Evolutionary conservation across 345 rosid species (phyloP), one percentile per base, ranked within the genome.

Genomic region (Erysimum cheiranthoides): DNA sequence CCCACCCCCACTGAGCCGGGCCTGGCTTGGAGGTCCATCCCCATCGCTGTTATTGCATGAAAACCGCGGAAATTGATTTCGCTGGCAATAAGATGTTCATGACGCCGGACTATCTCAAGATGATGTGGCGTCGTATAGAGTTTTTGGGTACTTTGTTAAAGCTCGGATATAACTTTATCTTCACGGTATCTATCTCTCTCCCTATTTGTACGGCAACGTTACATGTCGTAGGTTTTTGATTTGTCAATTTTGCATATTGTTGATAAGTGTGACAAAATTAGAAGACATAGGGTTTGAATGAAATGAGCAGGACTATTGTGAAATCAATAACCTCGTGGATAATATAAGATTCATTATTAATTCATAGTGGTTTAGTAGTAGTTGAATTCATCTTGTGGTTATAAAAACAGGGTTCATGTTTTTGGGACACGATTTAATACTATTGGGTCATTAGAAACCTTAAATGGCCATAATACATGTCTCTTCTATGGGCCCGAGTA

Each of bases 71-170:
- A 21, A 31, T 35, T 9, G 73, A 74, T 38, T 77, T 85, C 63
- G 82, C 80, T 34, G 56, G 78, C 4, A 60, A 74, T 2, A 86
- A 82, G 63, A 79, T 79, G 6, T 71, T 69, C 66, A 90, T 85
- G 92, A 78, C 86, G 3, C 65, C 80, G 5, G 79, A 36, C 34
- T 88, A 85, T 79, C 71, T 88, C 25, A 70, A 80, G 14, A 88
- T 88, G 92, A 88, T 90, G 92, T 90, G 96, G 96, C 81, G 75
- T 10, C 76, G 92, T 61, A 86, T 86, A 42, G 79, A 83, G 8
- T 81, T 90, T 21, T 58, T 90, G 14, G 27, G 75, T 27, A 32
- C 75, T 27, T 66, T 88, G 57, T 84, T 90, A 38, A 34, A 75
- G 46, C 70, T 81, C 67, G 88, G 93, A 32, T 90, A 86, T 82